Evolutionary conservation across 2,329 filamentous ascomycete species (phyloP), one percentile per base, ranked within the genome.

Genomic region (Aspergillus cejpii): DNA sequence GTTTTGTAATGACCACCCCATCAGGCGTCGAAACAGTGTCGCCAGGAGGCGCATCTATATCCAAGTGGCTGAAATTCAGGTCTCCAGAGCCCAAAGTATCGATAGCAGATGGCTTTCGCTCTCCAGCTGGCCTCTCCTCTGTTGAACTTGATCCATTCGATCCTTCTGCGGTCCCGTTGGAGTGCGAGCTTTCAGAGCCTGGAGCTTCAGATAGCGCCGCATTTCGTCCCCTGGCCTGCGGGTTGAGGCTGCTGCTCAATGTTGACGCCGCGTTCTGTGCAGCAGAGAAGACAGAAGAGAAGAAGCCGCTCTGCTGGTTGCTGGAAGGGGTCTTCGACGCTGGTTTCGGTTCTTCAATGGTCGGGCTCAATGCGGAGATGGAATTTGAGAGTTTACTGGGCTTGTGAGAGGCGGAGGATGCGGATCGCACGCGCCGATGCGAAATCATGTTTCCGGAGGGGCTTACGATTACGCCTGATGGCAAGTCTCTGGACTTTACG

Each of bases 211-310:
- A 33, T 34, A 63, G 63, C 5, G 66, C 62, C 24, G 56, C 54
- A 28, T 54, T 63, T 44, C 71, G 64, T 37, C 58, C 59, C 46
- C 64, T 77, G 6, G 73, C 69, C 41, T 80, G 74, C 23, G 74
- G 74, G 37, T 74, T 74, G 28, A 76, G 69, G 26, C 68, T 72
- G 62, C 81, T 90, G 39, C 80, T 79, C 37, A 96, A 83, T 38
- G 83, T 87, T 51, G 78, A 87, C 11, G 90, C 89, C 34, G 91
- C 91, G 76, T 85, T 96, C 66, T 97, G 91, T 14, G 92, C 92
- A 37, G 85, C 91, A 31, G 88, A 91, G 52, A 98, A 81, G 61
- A 98, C 86, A 20, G 87, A 90, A 3, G 88, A 94, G 68, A 98
- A 97, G 71, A 98, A 97, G 1, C 89, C 83, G 24, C 66, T 67